Evolutionary conservation across 164 flowering plant genomes (phyloP), one percentile per base, ranked within the genome.

Genomic region (Liriodendron chinense): DNA sequence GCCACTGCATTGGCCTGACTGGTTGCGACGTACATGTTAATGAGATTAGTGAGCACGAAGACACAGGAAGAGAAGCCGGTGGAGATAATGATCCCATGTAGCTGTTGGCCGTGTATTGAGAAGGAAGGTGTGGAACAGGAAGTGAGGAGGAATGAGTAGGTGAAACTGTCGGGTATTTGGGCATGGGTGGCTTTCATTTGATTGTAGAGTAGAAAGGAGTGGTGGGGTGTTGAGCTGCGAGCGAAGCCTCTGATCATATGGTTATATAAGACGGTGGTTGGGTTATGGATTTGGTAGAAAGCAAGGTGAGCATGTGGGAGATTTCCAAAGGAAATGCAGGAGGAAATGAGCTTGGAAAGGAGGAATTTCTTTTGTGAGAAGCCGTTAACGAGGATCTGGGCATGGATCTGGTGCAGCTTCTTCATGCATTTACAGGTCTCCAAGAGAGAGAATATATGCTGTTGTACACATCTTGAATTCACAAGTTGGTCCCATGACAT

Each of bases 181-280:
- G 25, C 80, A 2, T 47, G 2, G 9, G 68, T 69, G 13, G 14
- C 76, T 12, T 69, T 77, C 92, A 92, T 87, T 49, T 64, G 53
- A 20, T 78, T 82, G 72, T 75, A 89, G 12, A 85, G 62, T 20
- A 80, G 66, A 16, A 89, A 56, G 0, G 89, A 84, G 50, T 69
- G 71, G 1, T 65, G 28, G 0, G 87, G 83, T 6, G 68, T 69
- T 24, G 66, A 68, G 78, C 80, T 77, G 20, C 70, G 62, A 47
- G 85, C 75, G 70, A 83, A 76, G 74, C 86, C 85, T 79, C 90
- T 78, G 75, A 91, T 87, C 47, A 92, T 83, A 74, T 88, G 94
- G 78, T 92, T 92, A 87, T 89, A 92, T 0, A 81, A 47, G 62
- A 76, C 67, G 23, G 86, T 81, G 69, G 87, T 86, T 1, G 89